Percentiles rank a stretch among this genome's conserved stretches.
Evolutionary conservation across 2,329 filamentous ascomycete genomes (phyloP).

Genomic region (Colletotrichum liriopes): DNA sequence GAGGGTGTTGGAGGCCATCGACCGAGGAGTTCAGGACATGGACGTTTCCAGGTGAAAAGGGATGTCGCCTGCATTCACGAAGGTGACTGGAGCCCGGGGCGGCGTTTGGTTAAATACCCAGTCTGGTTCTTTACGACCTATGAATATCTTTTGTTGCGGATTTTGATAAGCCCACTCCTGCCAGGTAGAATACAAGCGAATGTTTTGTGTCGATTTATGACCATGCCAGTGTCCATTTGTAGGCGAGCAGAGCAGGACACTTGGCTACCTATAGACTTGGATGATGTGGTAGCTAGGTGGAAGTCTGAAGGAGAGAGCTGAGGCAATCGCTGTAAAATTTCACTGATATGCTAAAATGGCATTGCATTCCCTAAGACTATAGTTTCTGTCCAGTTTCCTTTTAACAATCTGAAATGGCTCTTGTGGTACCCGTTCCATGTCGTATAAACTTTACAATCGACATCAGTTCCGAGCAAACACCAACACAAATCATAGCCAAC

Average conservation of each 20-base stretch:
- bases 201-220: background rate
- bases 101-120: conserved; percentile 33
- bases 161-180: background rate
- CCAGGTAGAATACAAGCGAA: background rate
- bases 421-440: background rate
- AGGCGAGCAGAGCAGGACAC: background rate
- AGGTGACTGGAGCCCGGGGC: background rate
- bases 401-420: background rate
- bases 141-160: background rate
- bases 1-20: conserved; percentile 23
- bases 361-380: too few relatives aligned
- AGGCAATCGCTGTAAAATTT: background rate
- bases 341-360: background rate
- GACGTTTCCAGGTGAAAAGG: conserved; percentile 22
- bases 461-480: background rate
- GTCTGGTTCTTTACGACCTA: background rate
- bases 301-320: background rate
- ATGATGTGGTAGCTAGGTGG: background rate
- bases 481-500: background rate
- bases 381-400: background rate
- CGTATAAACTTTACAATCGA: background rate
- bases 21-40: conserved; percentile 35
- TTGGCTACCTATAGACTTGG: background rate
- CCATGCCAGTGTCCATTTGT: background rate
- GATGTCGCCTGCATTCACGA: background rate